These are phyloP conservation scores for Rubus parviflorus DNA, from an alignment of 306 rosid genomes.

Conservation along the genomic window DNA sequence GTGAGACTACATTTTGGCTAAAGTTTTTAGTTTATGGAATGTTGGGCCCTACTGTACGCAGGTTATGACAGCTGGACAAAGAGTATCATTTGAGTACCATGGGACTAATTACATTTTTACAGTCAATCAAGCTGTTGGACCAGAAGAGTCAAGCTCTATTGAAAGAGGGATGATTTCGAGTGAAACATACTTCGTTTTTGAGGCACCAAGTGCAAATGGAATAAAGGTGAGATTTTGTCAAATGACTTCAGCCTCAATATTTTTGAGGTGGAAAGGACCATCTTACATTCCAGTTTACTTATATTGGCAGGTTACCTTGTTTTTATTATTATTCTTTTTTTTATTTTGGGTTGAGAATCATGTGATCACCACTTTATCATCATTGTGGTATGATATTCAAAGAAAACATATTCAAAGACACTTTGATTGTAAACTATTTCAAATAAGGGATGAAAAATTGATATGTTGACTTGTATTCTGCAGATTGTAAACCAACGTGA, in stretches of 20 bases:
- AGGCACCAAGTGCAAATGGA: conserved; percentile 79
- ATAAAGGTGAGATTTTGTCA: conserved; percentile 62
- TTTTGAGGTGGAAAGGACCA: neutral
- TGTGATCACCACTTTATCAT: neutral
- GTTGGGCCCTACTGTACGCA: conserved; percentile 34
- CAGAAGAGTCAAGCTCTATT: conserved; percentile 50
- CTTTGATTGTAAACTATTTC: neutral
- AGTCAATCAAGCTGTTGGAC: conserved; percentile 68
- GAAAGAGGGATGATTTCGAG: conserved; percentile 87
- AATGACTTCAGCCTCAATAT: neutral
- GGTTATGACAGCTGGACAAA: conserved; percentile 93
- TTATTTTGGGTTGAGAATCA: neutral
- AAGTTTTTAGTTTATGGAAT: conserved; percentile 9
- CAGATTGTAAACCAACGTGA: conserved; percentile 94
- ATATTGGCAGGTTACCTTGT: neutral
- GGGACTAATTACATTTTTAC: conserved; percentile 81
- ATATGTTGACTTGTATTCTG: conserved; percentile 26
- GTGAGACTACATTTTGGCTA: neutral
- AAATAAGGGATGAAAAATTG: conserved; percentile 7
- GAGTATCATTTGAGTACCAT: conserved; percentile 75
- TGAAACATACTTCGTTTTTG: conserved; percentile 85
- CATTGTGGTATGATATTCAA: conserved; percentile 21
- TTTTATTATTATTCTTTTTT: neutral
- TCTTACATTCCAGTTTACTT: neutral
- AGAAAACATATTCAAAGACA: conserved; percentile 10